Percentiles rank a stretch among this genome's conserved stretches.
Evolutionary conservation across 345 rosid species (phyloP).

Genomic region (Citrus sp.): DNA sequence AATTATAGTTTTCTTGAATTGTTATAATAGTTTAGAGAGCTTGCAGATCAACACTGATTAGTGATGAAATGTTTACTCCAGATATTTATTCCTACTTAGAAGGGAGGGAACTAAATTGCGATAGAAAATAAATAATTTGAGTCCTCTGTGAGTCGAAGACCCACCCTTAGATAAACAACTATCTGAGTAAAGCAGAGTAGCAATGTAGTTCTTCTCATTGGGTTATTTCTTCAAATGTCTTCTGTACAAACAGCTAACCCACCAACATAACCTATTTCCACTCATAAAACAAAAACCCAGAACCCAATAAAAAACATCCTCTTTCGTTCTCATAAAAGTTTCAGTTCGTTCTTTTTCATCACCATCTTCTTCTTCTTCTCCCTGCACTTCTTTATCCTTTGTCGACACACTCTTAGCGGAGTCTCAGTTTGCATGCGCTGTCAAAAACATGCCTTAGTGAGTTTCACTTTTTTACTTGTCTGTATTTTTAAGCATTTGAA

Average conservation of each 20-base stretch:
- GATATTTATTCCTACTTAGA: too few species aligned
- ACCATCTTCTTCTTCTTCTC: conserved; percentile 18
- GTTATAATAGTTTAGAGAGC: too few species aligned
- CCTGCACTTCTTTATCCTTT: conserved; percentile 11
- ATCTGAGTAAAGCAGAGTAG: neutral
- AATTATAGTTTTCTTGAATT: too few species aligned
- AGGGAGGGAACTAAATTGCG: too few species aligned
- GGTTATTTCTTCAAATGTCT: conserved; percentile 66
- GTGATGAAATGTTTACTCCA: too few species aligned
- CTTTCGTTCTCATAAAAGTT: conserved; percentile 11
- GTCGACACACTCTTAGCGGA: conserved; percentile 6
- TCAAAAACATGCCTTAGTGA: conserved; percentile 48
- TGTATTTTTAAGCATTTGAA: neutral
- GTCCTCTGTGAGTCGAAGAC: too few species aligned
- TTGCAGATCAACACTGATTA: too few species aligned
- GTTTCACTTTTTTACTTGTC: conserved; percentile 8
- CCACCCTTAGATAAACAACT: too few species aligned
- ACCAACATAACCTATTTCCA: conserved; percentile 10
- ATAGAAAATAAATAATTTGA: too few species aligned
- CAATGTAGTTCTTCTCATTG: conserved; percentile 39
- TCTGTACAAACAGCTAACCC: conserved; percentile 31
- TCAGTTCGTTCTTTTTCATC: conserved; percentile 14
- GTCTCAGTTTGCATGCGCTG: conserved; percentile 57
- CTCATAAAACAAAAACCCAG: neutral
- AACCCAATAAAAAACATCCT: conserved; percentile 8